Conservation (phyloP, 306 rosid species). For the Phaseolus lunatus region DNA sequence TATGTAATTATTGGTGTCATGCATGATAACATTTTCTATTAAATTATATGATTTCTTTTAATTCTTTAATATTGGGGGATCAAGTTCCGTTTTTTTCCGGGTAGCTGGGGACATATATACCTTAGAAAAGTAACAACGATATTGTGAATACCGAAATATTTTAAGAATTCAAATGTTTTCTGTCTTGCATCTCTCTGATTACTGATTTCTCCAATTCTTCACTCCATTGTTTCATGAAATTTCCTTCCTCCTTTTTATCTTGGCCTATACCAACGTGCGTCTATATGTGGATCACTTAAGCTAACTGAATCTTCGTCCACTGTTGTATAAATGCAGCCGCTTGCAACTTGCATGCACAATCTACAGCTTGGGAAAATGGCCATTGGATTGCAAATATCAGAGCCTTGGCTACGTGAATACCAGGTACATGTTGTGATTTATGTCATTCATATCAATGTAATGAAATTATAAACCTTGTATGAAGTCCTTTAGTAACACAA, state of each 20-base stretch:
- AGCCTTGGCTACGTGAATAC: conserved; percentile 99
- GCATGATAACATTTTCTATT: not conserved
- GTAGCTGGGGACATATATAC: conserved; percentile 20
- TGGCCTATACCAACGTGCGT: not conserved
- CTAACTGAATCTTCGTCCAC: conserved; percentile 16
- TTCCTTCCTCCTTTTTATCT: not conserved
- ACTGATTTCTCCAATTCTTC: not conserved
- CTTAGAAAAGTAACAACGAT: too few relatives aligned
- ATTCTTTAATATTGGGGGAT: conserved; percentile 9
- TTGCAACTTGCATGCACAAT: conserved; percentile 93
- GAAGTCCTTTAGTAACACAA: conserved; percentile 1
- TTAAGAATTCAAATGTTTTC: not conserved
- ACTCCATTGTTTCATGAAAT: not conserved
- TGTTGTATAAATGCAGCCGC: conserved; percentile 63
- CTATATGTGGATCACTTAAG: not conserved
- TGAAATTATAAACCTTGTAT: not conserved
- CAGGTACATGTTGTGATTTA: conserved; percentile 69
- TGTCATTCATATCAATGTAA: conserved; percentile 7
- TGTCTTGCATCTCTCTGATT: not conserved
- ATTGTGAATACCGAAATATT: not conserved
- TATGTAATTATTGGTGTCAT: not conserved
- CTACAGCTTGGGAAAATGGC: conserved; percentile 87
- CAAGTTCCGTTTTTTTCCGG: conserved; percentile 6
- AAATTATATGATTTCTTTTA: not conserved
- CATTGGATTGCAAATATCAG: conserved; percentile 89